These are phyloP conservation scores for Candida morakotiae DNA, from an alignment of 805 yeast genomes.

Conservation along the genomic window DNA sequence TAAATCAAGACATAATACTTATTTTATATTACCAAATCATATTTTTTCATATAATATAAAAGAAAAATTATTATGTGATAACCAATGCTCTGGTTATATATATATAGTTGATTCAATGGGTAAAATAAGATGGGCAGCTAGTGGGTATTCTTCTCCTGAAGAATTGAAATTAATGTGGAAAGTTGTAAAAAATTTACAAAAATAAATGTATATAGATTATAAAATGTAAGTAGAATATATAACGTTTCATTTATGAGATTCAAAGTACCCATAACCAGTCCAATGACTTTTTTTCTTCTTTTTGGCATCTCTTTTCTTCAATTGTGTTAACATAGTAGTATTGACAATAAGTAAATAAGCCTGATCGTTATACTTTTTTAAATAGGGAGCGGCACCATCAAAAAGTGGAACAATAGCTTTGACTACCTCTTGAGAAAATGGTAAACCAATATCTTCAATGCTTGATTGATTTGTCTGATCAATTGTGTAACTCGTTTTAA, in stretches of 20 bases:
- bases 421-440: slow-evolving; percentile 4
- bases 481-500: no score
- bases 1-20: slow-evolving; percentile 48
- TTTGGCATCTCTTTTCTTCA: slow-evolving; percentile 1
- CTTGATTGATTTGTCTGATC: no score
- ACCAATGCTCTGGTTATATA: slow-evolving; percentile 78
- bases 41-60: slow-evolving; percentile 55
- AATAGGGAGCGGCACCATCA: neutral
- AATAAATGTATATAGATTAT: slow-evolving; percentile 27
- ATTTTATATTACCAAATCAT: slow-evolving; percentile 60
- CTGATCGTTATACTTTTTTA: slow-evolving; percentile 1
- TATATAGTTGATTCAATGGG: slow-evolving; percentile 72
- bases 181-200: slow-evolving; percentile 55
- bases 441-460: neutral
- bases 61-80: slow-evolving; percentile 60
- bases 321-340: neutral
- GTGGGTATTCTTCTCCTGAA: slow-evolving; percentile 71
- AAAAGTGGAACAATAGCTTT: slow-evolving; percentile 1
- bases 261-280: slow-evolving; percentile 3
- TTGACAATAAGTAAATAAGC: slow-evolving; percentile 3
- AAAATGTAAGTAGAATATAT: no score
- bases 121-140: slow-evolving; percentile 85
- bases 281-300: neutral
- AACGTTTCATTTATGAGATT: slow-evolving; percentile 2
- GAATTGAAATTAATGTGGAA: slow-evolving; percentile 67